phyloP scores from a whole-genome alignment of 192 early-diverging fungal genomes.

The Backusella liffmaniae region DNA sequence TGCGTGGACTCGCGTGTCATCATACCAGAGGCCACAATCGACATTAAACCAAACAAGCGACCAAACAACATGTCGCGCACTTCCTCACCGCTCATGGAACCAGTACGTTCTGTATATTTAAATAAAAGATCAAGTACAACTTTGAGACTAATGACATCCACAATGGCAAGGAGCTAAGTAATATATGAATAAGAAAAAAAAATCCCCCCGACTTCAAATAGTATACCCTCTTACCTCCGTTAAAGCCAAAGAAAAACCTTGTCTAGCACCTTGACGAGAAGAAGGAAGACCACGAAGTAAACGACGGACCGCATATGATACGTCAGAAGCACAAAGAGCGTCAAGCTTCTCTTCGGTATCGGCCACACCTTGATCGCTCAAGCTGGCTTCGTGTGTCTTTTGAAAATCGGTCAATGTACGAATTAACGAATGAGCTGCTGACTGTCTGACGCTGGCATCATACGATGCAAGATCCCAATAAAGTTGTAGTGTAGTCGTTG shows the following conservation, averaged over 20 bases:
- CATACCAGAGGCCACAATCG: slow-evolving; percentile 78
- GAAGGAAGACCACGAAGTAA: slow-evolving; percentile 87
- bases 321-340: slow-evolving; percentile 68
- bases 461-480: slow-evolving; percentile 45
- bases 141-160: slow-evolving; percentile 46
- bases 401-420: slow-evolving; percentile 30
- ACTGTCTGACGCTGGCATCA: slow-evolving; percentile 29
- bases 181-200: neutral
- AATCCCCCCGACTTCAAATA: too few species aligned
- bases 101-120: slow-evolving; percentile 60
- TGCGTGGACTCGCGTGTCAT: slow-evolving; percentile 62
- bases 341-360: slow-evolving; percentile 65
- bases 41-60: slow-evolving; percentile 86
- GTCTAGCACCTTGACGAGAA: slow-evolving; percentile 84
- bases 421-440: slow-evolving; percentile 32
- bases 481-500: slow-evolving; percentile 38
- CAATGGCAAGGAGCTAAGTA: slow-evolving; percentile 38
- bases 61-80: slow-evolving; percentile 88
- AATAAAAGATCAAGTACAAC: slow-evolving; percentile 70
- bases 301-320: slow-evolving; percentile 84
- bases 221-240: slow-evolving; percentile 56
- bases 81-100: slow-evolving; percentile 82
- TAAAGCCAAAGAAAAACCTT: slow-evolving; percentile 94
- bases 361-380: slow-evolving; percentile 25
- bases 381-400: slow-evolving; percentile 17